Percentiles rank a stretch among this genome's conserved stretches.
Conservation (phyloP, 495 filamentous ascomycete species). For the Lophiotrema nucula region DNA sequence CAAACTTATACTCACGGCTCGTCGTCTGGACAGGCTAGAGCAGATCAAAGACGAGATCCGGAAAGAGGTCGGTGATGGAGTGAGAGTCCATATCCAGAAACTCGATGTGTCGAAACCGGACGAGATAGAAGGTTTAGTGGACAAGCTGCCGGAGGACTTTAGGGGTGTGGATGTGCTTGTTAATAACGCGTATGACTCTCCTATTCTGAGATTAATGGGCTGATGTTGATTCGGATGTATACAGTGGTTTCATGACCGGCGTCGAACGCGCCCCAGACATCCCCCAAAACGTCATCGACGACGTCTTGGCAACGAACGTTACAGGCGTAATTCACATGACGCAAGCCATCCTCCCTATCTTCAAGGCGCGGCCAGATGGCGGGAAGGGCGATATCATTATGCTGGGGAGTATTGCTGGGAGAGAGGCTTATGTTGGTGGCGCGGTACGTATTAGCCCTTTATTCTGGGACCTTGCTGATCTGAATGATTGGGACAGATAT, state of each 20-base stretch:
- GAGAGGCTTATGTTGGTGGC: constrained; percentile 84
- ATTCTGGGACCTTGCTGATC: not conserved
- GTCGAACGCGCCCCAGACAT: constrained; percentile 84
- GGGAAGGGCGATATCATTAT: constrained; percentile 93
- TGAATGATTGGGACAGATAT: constrained; percentile 54
- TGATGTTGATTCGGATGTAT: not conserved
- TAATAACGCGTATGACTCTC: constrained; percentile 82
- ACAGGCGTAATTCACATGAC: constrained; percentile 96
- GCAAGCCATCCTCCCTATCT: constrained; percentile 83
- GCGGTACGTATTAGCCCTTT: constrained; percentile 38
- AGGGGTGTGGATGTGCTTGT: constrained; percentile 85
- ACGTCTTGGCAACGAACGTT: constrained; percentile 91
- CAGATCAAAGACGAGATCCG: constrained; percentile 71
- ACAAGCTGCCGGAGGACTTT: constrained; percentile 75
- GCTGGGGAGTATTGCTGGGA: constrained; percentile 89
- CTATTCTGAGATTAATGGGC: not conserved
- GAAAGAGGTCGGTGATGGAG: constrained; percentile 75
- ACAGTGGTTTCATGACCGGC: constrained; percentile 79
- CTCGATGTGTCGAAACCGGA: constrained; percentile 82
- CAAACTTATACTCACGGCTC: constrained; percentile 81
- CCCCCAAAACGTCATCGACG: constrained; percentile 71
- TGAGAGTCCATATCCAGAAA: constrained; percentile 75
- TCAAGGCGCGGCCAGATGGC: constrained; percentile 75
- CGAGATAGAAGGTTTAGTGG: constrained; percentile 75
- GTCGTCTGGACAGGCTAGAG: constrained; percentile 73